Evolutionary conservation across 805 yeast genomes (phyloP).

Genomic region (Vanderwaltozyma tropicalis): DNA sequence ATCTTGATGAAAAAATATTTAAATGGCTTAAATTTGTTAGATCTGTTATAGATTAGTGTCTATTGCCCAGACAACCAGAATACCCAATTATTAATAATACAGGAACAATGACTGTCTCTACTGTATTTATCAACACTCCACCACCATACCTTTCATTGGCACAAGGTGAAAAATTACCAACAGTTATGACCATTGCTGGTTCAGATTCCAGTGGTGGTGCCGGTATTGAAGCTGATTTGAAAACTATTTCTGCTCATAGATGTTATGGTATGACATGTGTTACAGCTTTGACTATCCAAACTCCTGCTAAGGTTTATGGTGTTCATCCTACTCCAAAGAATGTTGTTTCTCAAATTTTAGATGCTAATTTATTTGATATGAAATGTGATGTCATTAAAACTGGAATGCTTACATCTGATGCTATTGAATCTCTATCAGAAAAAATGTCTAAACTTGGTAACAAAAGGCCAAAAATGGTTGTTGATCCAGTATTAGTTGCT

Average conservation of each 20-base stretch:
- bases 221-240: conserved; percentile 82
- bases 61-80: no score
- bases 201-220: conserved; percentile 88
- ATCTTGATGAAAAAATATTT: no score
- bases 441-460: conserved; percentile 26
- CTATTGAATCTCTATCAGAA: conserved; percentile 37
- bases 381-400: conserved; percentile 61
- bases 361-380: conserved; percentile 49
- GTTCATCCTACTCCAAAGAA: conserved; percentile 35
- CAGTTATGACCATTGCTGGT: conserved; percentile 50
- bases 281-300: conserved; percentile 74
- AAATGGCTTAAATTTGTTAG: no score
- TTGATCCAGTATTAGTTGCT: conserved; percentile 80
- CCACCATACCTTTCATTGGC: conserved; percentile 23
- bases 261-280: conserved; percentile 72
- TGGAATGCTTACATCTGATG: conserved; percentile 58
- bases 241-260: conserved; percentile 63
- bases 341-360: conserved; percentile 40
- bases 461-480: conserved; percentile 35
- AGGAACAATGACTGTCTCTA: background rate
- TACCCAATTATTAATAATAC: no score
- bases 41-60: no score
- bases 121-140: conserved; percentile 16
- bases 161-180: conserved; percentile 26
- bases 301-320: conserved; percentile 36